Evolutionary conservation across 1,284 basidiomycete genomes (phyloP).

Genomic region (Cryptococcus neoformans): DNA sequence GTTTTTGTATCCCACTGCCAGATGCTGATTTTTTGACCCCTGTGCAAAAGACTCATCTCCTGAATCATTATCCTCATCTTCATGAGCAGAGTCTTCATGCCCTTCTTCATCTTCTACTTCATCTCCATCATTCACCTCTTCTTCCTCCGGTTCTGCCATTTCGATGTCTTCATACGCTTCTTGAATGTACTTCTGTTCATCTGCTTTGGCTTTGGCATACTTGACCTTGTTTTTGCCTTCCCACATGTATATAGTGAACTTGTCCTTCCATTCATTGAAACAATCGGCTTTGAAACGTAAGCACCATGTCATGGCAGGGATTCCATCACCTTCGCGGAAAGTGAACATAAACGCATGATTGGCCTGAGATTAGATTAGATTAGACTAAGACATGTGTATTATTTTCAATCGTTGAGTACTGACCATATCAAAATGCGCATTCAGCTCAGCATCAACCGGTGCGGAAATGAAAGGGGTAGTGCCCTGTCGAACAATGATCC

Average conservation of each 20-base stretch:
- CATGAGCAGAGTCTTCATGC: slow-evolving; percentile 56
- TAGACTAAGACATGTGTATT: background rate
- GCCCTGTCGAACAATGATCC: slow-evolving; percentile 46
- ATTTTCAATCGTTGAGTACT: background rate
- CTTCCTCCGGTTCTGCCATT: slow-evolving; percentile 72
- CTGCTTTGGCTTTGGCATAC: slow-evolving; percentile 78
- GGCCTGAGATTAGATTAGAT: slow-evolving; percentile 11
- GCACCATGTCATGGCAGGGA: slow-evolving; percentile 72
- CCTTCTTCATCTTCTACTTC: slow-evolving; percentile 69
- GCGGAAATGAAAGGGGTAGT: slow-evolving; percentile 46
- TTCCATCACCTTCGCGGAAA: slow-evolving; percentile 54
- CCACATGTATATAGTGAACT: slow-evolving; percentile 74
- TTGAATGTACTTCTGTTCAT: slow-evolving; percentile 61
- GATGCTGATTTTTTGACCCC: slow-evolving; percentile 75
- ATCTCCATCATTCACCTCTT: slow-evolving; percentile 53
- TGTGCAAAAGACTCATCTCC: slow-evolving; percentile 51
- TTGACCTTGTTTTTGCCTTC: slow-evolving; percentile 71
- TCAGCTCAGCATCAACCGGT: slow-evolving; percentile 55
- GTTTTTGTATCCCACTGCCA: slow-evolving; percentile 94
- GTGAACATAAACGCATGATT: slow-evolving; percentile 66
- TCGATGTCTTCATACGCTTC: slow-evolving; percentile 75
- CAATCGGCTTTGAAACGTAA: slow-evolving; percentile 64
- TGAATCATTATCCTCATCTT: slow-evolving; percentile 7
- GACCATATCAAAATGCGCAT: slow-evolving; percentile 55
- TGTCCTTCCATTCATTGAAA: slow-evolving; percentile 64